Evolutionary conservation across 2,329 filamentous ascomycete species (phyloP), one percentile per base, ranked within the genome.

Genomic region (Biscogniauxia sp.): DNA sequence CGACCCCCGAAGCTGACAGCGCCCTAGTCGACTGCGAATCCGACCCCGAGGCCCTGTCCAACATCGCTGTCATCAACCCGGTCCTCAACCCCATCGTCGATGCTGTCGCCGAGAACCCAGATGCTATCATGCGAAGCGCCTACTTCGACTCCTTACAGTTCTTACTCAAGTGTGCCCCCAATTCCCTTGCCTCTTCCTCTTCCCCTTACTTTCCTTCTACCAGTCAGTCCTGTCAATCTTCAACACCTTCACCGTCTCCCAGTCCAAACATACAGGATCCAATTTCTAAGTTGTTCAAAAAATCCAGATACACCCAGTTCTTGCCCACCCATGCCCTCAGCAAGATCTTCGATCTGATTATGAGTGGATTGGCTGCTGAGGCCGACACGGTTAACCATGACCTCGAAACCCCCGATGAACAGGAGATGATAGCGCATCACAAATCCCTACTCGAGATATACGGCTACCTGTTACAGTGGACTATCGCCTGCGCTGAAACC

Each of bases 141-240:
- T 85, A 89, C 66, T 93, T 98, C 79, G 94, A 99, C 80, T 97
- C 93, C 64, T 77, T 99, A 69, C 94, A 97, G 76, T 97, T 97
- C 73, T 81, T 99, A 61, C 84, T 99, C 80, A 99, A 99, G 94
- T 98, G 87, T 82, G 92, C 86, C 72, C 84, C 85, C 78, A 82
- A 80, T 74, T 82, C 79, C 77, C 70, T 72, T 70, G 56, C 72
- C 15, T 71, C 67, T 70, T 61, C 72, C 15, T 71, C 67, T 70
- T 61, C 61, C 71, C 66, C 62, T 68, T 59, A 62, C 59, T 60
- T 61, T 61, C 63, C 56, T 57, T 62, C 62, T 11, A 17, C 5
- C 37, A 11, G 25, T 54, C 37, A 5, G 2, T n/a, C 37, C 15
- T n/a, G 17, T 55, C 53, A 57, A 50, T 28, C 6, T 45, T 11